These are phyloP conservation scores for Boeremia lycopersici DNA, from an alignment of 2,329 filamentous ascomycete species.

Conservation along the genomic window DNA sequence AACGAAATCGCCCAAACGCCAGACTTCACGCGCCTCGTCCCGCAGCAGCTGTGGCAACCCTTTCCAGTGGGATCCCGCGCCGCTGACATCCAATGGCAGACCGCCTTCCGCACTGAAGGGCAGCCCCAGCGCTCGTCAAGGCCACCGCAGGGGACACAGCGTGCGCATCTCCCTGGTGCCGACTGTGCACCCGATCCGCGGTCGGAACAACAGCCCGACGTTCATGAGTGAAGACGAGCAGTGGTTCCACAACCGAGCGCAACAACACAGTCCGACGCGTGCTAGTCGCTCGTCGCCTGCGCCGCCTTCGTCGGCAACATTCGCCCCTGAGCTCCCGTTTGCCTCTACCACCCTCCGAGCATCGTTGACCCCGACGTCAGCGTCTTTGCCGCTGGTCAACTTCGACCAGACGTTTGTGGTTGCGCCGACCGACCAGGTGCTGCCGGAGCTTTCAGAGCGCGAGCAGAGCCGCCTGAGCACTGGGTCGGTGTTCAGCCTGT, in stretches of 20 bases:
- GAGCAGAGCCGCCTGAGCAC: constrained; percentile 33
- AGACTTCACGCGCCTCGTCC: constrained; percentile 49
- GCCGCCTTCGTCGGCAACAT: constrained; percentile 38
- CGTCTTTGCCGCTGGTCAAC: constrained; percentile 45
- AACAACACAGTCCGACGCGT: constrained; percentile 6
- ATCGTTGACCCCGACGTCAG: constrained; percentile 50
- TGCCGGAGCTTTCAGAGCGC: constrained; percentile 15
- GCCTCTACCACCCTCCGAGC: constrained; percentile 42
- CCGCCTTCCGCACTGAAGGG: constrained; percentile 52
- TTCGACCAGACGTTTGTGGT: constrained; percentile 36
- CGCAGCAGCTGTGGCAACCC: constrained; percentile 55
- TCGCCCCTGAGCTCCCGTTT: constrained; percentile 46
- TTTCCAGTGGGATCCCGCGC: constrained; percentile 52
- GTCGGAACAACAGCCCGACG: constrained; percentile 43
- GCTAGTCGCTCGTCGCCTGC: constrained; percentile 29
- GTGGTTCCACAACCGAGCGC: neutral
- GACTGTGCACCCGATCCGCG: constrained; percentile 49
- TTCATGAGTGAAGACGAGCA: neutral
- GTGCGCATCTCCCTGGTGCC: constrained; percentile 54
- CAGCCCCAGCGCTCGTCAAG: constrained; percentile 52
- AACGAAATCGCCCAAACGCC: constrained; percentile 41
- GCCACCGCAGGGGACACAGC: constrained; percentile 52
- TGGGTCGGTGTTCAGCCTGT: constrained; percentile 44
- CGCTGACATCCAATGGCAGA: constrained; percentile 41
- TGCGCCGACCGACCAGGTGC: constrained; percentile 20